Evolutionary conservation across 352 stramenopile species (phyloP), one percentile per base, ranked within the genome.

Genomic region (Globisporangium nagaii): DNA sequence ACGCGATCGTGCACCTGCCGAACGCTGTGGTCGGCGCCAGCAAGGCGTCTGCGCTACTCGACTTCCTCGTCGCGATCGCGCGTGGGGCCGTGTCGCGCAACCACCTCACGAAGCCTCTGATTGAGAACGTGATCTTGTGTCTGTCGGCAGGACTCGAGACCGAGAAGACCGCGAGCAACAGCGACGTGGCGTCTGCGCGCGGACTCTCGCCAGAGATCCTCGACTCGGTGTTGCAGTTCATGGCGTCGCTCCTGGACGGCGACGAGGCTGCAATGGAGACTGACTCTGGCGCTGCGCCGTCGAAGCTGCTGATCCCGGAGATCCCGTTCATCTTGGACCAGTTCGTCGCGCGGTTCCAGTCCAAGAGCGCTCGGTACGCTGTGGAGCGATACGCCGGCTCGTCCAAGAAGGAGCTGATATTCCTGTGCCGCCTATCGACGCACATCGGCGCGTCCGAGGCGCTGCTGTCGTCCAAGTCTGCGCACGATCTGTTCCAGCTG

Each of bases 401-500:
- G 28, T 91, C 86, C 17, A 79, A 78, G 27, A 88, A 88, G 28
- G 86, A 95, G 51, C 75, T 95, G 17, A 63, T 65, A 4, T 90
- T 95, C 49, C 49, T 95, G 12, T 95, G 86, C 41, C 79, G 82
- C 12, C 44, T 95, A 5, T 90, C 84, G 20, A 53, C 75, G 7
- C 75, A 92, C 35, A 62, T 95, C 11, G 70, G 73, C 27, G 68
- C 70, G 19, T 49, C 37, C 24, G 27, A 43, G 12, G 31, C 19
- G 28, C 34, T 62, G 4, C n/a, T 43, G 4, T 53, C 42, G 8
- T 40, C 53, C 35, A 49, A 71, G 45, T 66, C 68, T 1, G 84
- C 86, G 8, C 68, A 88, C 42, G 77, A 93, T 43, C 65, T 95
- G n/a, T 93, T 95, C 56, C 77, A 92, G 56, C 65, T 95, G 19